Evolutionary conservation across 164 flowering plant species (phyloP).

Genomic region (Vitis rotundifolia): DNA sequence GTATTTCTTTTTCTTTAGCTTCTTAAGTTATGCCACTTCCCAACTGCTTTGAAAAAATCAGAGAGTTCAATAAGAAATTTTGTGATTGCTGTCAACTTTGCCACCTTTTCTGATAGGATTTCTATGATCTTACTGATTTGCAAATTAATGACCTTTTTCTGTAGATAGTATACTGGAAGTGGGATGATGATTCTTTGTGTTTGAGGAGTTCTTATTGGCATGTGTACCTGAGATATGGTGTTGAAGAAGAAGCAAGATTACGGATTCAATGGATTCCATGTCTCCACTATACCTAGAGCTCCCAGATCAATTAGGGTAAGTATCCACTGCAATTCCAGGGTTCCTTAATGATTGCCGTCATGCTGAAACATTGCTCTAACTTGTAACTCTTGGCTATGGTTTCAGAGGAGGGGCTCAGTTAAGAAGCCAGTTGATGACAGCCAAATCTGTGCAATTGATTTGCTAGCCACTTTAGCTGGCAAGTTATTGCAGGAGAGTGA

Average conservation of each 20-base stretch:
- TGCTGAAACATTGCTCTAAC: neutral
- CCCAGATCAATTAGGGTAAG: constrained; percentile 48
- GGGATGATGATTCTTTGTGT: constrained; percentile 3
- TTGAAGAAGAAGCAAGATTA: constrained; percentile 34
- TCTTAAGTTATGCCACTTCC: no score
- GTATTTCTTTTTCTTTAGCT: no score
- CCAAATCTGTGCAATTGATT: constrained; percentile 42
- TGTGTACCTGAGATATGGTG: constrained; percentile 39
- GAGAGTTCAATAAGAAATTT: no score
- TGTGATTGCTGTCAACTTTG: no score
- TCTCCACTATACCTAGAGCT: constrained; percentile 35
- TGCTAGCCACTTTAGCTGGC: constrained; percentile 50
- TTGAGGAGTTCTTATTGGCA: constrained; percentile 20
- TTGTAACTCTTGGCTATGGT: neutral
- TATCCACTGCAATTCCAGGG: neutral
- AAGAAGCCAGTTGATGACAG: constrained; percentile 29
- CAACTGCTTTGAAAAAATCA: no score
- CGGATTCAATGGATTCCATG: constrained; percentile 34
- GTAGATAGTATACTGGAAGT: constrained; percentile 11
- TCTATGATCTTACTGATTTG: neutral
- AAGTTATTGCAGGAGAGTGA: constrained; percentile 45
- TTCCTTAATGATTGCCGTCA: neutral
- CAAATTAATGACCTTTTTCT: no score
- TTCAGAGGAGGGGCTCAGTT: constrained; percentile 24
- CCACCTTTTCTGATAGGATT: no score